These are phyloP conservation scores for Croton setiger DNA, from an alignment of 441 rosid genomes.

Conservation along the genomic window DNA sequence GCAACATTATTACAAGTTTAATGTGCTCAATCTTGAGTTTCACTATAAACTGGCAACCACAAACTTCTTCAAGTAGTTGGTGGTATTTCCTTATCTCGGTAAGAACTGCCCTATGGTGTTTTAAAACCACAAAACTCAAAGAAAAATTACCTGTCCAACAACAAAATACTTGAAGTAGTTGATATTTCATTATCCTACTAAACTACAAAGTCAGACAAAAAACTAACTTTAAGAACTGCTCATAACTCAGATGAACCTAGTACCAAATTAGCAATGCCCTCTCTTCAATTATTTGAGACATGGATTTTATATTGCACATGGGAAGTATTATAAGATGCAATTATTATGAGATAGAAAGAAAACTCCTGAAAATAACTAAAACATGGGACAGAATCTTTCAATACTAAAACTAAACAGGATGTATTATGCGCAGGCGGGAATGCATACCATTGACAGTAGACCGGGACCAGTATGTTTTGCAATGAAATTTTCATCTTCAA, in stretches of 20 bases:
- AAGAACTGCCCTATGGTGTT: not conserved
- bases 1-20: not conserved
- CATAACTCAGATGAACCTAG: too few relatives aligned
- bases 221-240: too few relatives aligned
- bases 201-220: not conserved
- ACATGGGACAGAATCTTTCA: not conserved
- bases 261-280: too few relatives aligned
- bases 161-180: too few relatives aligned
- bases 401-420: not conserved
- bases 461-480: slow-evolving; percentile 99
- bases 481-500: slow-evolving; percentile 82
- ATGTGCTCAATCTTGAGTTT: not conserved
- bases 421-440: not conserved
- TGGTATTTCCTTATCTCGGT: not conserved
- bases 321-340: not conserved
- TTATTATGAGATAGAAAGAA: not conserved
- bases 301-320: not conserved
- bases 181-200: too few relatives aligned
- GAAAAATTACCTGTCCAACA: not conserved
- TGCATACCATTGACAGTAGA: slow-evolving; percentile 77
- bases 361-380: not conserved
- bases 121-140: not conserved
- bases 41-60: not conserved
- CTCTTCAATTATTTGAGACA: not conserved
- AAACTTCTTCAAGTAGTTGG: not conserved